Base-by-base conservation (phyloP, 768 basidiomycete species). In the Suillus clintonianus region DNA sequence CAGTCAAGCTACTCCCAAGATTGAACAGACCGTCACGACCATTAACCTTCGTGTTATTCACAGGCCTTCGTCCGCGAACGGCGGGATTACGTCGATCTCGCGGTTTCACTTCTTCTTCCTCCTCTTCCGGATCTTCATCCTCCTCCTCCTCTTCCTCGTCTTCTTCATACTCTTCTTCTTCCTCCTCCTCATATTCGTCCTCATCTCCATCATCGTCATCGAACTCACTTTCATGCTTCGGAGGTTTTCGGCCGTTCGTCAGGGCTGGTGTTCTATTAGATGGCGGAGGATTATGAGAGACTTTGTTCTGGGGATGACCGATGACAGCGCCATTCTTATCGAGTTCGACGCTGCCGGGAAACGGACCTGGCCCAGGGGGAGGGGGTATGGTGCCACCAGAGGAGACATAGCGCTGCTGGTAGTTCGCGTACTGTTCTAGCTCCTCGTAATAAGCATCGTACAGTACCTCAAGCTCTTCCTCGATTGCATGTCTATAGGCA, bases 391-490 rank as follows among this genome's bases (percentile, higher is more conserved):
- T 92, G 66, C 94, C 91, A 72, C 93, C 91, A 68, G 92, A 95
- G 71, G 88, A 88, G 71, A 94, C 91, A 82, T 95, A 95, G 80
- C 89, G 93, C 86, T 95, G 92, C 85, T 97, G 94, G 82, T 93
- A 92, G 81, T 94, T 92, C 79, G 96, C 97, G 87, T 99, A 99
- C 83, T 92, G 90, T 86, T 97, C 94, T 84, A 99, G 90, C 86
- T 99, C 97, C 79, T 97, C 94, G 88, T 98, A 99, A 87, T 99
- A 99, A 83, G 96, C 95, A 86, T 98, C 97, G 87, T 99, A 99
- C 81, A 99, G 90, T 83, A 95, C 94, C 85, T 99, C 95, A 79
- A 99, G 91, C 85, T 99, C 97, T 82, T 96, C 94, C 84, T 99
- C 97, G 83, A 99, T 98, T 67, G 96, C 96, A 82, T 91, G 90